These are phyloP conservation scores for Leishmania aethiopica DNA, from an alignment of 208 protist genomes.

Conservation along the genomic window DNA sequence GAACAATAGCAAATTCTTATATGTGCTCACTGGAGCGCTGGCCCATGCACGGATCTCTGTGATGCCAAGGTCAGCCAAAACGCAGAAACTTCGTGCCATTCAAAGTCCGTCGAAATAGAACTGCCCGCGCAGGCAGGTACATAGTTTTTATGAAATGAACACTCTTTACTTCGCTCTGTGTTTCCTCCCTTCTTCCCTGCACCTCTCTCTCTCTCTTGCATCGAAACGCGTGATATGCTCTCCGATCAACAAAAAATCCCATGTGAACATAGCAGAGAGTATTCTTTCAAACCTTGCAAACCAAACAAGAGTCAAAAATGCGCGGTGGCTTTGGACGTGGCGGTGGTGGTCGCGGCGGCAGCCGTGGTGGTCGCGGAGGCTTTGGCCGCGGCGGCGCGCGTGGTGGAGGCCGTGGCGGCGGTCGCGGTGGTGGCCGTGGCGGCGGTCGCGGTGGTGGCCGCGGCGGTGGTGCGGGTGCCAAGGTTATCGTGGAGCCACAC, in stretches of 20 bases:
- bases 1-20: background rate
- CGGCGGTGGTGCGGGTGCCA: constrained; percentile 90
- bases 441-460: constrained; percentile 45
- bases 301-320: constrained; percentile 25
- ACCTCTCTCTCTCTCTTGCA: background rate
- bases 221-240: background rate
- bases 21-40: background rate
- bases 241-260: background rate
- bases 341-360: background rate
- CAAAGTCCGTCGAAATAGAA: background rate
- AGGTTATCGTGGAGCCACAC: constrained; percentile 98
- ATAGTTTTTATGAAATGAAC: background rate
- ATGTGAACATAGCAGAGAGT: background rate
- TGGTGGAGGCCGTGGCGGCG: constrained; percentile 31
- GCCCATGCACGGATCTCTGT: background rate
- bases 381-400: constrained; percentile 36
- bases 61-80: background rate
- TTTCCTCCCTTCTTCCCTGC: background rate
- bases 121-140: background rate
- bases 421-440: constrained; percentile 55
- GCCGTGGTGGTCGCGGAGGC: constrained; percentile 29
- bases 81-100: background rate
- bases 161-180: background rate
- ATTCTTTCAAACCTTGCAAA: background rate
- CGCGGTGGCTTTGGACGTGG: constrained; percentile 33